phyloP scores from a whole-genome alignment of 805 yeast genomes.

The Isabelozyma rhagii region DNA sequence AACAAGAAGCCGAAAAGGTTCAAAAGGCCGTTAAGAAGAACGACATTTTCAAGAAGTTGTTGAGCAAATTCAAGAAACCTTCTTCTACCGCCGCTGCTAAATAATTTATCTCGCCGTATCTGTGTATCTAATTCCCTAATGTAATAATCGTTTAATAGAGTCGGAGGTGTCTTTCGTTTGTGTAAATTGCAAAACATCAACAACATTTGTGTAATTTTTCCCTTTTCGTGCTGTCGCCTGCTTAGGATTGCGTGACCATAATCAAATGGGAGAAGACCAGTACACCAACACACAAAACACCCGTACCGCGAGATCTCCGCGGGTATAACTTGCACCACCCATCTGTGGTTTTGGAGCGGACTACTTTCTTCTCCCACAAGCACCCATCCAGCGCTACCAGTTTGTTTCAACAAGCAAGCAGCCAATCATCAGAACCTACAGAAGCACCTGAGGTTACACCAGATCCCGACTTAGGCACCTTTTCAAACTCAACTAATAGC shows the following conservation, averaged over 20 bases:
- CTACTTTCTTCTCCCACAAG: too few relatives aligned
- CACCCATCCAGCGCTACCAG: too few relatives aligned
- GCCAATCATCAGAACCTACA: too few relatives aligned
- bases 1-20: slow-evolving; percentile 20
- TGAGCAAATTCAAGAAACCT: slow-evolving; percentile 34
- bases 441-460: too few relatives aligned
- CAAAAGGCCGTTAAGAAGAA: slow-evolving; percentile 36
- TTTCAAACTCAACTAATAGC: too few relatives aligned
- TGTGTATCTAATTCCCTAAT: not conserved
- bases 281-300: too few relatives aligned
- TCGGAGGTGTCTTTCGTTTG: not conserved
- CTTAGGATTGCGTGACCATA: not conserved
- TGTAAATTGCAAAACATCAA: not conserved
- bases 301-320: not conserved
- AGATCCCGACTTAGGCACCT: too few relatives aligned
- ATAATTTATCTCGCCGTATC: not conserved
- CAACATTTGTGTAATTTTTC: not conserved
- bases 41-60: slow-evolving; percentile 34
- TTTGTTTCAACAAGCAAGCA: too few relatives aligned
- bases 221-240: not conserved
- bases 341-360: too few relatives aligned
- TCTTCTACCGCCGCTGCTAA: slow-evolving; percentile 10
- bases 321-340: too few relatives aligned
- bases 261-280: too few relatives aligned
- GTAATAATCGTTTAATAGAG: not conserved